Base-by-base conservation (phyloP, 306 rosid genomes). In the Albizia julibrissin region DNA sequence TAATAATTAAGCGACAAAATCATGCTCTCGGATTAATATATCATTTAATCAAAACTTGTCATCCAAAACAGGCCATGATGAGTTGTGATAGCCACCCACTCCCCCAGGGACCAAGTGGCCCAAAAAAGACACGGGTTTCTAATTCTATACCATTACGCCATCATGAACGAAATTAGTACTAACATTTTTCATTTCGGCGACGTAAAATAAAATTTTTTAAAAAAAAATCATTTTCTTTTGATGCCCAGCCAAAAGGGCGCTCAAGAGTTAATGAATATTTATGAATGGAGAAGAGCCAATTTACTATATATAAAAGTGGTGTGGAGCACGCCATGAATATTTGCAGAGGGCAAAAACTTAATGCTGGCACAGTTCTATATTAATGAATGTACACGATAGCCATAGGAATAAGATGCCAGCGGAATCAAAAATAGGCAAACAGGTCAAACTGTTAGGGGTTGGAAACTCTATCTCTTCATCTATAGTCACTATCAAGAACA, bases 1-100 rank as follows among this genome's bases (percentile, higher is more conserved):
- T 71, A 71, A 71, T 71, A 24, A 72, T 44, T 72, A 46, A 26
- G 59, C 22, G 76, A 72, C 76, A 72, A 37, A 71, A 71, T 71
- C n/a, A 71, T 71, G 7, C 1, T 46, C 59, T 26, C 15, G 15
- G 29, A 14, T 24, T 72, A 72, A 44, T 29, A 72, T 14, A 46
- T 44, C 58, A 71, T 72, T 72, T 72, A 72, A 72, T 71, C 75
- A 12, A 7, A 43, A 1, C 58, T 22, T 2, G 3, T 13, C 34
- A 71, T 71, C 21, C 58, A 44, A 71, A 71, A 6, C 56, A 26
- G 29, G 39, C 8, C 39, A 71, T 71, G 34, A 71, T 71, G 75
- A 71, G 24, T 14, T 27, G 29, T 71, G 75, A 24, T 22, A 24
- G 15, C 75, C 75, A 71, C 58, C 50, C 54, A 40, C 74, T 42